Conservation (phyloP, 305 asterid species). For the Nicotiana rustica region DNA sequence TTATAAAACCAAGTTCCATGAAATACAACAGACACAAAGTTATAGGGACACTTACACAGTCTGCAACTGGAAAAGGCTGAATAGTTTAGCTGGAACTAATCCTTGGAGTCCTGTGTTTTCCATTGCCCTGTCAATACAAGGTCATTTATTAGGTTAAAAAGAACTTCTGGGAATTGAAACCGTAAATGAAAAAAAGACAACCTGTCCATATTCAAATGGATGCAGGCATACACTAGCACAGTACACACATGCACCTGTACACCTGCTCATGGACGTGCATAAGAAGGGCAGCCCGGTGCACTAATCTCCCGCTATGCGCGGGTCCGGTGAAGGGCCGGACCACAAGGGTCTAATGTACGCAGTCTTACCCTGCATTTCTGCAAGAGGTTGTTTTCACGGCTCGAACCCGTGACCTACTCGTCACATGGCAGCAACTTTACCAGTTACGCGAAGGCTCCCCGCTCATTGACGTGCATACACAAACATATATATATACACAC, state of each 20-base stretch:
- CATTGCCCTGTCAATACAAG: slow-evolving; percentile 61
- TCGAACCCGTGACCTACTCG: no score
- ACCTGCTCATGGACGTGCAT: not conserved
- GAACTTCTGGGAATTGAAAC: not conserved
- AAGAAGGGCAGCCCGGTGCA: no score
- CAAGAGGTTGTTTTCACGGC: no score
- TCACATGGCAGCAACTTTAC: no score
- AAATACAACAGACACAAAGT: not conserved
- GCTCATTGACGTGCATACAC: not conserved
- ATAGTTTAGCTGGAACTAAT: slow-evolving; percentile 59
- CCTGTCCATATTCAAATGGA: not conserved
- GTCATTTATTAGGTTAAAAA: slow-evolving; percentile 18
- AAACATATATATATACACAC: not conserved
- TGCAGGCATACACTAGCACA: not conserved
- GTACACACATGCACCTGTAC: not conserved
- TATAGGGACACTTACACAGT: slow-evolving; percentile 56
- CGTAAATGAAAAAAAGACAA: not conserved
- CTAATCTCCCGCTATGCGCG: no score
- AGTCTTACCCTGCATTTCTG: no score
- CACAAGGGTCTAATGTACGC: no score
- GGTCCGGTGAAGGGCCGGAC: no score
- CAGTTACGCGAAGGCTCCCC: no score
- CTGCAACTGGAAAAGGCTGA: slow-evolving; percentile 68
- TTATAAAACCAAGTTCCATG: not conserved
- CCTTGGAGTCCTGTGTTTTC: slow-evolving; percentile 62